These are phyloP conservation scores for Ramalina peruviana DNA, from an alignment of 495 filamentous ascomycete genomes.

Conservation along the genomic window DNA sequence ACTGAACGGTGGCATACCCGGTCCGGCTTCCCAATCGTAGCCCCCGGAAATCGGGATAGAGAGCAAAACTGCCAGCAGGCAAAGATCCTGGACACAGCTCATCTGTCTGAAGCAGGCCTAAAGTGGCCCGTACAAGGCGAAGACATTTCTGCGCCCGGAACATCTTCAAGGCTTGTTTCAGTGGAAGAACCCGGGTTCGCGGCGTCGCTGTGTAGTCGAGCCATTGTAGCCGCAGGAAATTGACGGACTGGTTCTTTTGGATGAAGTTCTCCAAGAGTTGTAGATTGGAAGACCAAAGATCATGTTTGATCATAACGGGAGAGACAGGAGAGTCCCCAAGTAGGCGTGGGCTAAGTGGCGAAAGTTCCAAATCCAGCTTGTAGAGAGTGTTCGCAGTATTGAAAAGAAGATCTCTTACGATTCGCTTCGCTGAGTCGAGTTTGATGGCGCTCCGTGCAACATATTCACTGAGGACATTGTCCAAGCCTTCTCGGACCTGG, in stretches of 20 bases:
- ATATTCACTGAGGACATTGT: slow-evolving; percentile 52
- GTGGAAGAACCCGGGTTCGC: slow-evolving; percentile 56
- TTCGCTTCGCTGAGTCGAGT: slow-evolving; percentile 41
- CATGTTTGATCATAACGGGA: background rate
- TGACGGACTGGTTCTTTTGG: slow-evolving; percentile 23
- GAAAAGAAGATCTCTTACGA: slow-evolving; percentile 50
- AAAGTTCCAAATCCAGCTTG: slow-evolving; percentile 21
- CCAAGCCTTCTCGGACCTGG: slow-evolving; percentile 64
- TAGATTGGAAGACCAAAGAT: background rate
- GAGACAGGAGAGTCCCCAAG: background rate
- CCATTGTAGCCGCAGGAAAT: slow-evolving; percentile 62
- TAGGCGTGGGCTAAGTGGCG: background rate
- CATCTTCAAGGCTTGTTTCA: slow-evolving; percentile 46
- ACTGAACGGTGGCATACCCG: slow-evolving; percentile 46
- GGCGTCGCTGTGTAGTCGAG: slow-evolving; percentile 60
- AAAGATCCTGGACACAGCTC: slow-evolving; percentile 25
- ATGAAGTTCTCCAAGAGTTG: slow-evolving; percentile 19
- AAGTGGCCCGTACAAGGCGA: slow-evolving; percentile 37
- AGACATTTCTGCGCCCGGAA: slow-evolving; percentile 38
- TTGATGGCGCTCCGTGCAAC: slow-evolving; percentile 43
- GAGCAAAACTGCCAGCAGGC: slow-evolving; percentile 43
- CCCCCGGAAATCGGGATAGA: slow-evolving; percentile 46
- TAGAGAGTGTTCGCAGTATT: slow-evolving; percentile 59
- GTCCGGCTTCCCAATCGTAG: slow-evolving; percentile 39
- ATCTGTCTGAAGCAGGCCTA: slow-evolving; percentile 49